Evolutionary conservation across 495 filamentous ascomycete species (phyloP).

Genomic region (Niebla homalea): DNA sequence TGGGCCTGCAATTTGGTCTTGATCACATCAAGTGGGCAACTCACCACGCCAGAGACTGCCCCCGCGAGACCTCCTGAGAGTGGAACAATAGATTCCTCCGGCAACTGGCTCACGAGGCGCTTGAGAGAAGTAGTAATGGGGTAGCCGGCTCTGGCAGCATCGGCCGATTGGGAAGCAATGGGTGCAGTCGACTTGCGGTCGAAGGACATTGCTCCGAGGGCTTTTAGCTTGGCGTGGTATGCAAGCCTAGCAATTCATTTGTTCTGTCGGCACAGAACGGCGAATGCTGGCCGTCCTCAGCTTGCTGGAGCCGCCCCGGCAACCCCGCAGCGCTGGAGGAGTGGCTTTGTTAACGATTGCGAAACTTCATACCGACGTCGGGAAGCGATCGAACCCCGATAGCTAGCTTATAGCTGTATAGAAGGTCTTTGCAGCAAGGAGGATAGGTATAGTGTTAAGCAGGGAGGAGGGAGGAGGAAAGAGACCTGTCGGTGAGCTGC

Average conservation of each 20-base stretch:
- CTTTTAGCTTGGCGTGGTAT: too few relatives aligned
- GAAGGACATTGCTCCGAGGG: conserved; percentile 15
- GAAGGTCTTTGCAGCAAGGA: too few relatives aligned
- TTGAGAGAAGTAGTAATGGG: conserved; percentile 42
- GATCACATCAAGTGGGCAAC: conserved; percentile 95
- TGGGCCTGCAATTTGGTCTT: conserved; percentile 98
- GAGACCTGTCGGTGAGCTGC: too few relatives aligned
- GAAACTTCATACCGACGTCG: conserved; percentile 6
- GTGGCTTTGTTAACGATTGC: conserved; percentile 13
- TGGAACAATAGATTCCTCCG: conserved; percentile 42
- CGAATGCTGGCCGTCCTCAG: conserved; percentile 1
- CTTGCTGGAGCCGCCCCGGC: conserved; percentile 16
- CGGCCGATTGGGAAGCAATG: conserved; percentile 13
- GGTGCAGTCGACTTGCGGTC: conserved; percentile 11
- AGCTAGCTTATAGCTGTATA: neutral
- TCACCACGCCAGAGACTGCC: conserved; percentile 83
- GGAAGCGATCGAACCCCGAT: too few relatives aligned
- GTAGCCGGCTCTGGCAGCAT: neutral
- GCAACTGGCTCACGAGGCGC: conserved; percentile 34
- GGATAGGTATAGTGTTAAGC: too few relatives aligned
- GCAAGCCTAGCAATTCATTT: too few relatives aligned
- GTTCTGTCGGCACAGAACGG: neutral
- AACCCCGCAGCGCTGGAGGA: conserved; percentile 17
- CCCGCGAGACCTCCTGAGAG: conserved; percentile 79
- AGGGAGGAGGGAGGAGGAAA: too few relatives aligned